A percentile compares a stretch with the other conserved stretches of the same genome.
Conservation (phyloP, 1,139 yeast species). For the Candida sp. region DNA sequence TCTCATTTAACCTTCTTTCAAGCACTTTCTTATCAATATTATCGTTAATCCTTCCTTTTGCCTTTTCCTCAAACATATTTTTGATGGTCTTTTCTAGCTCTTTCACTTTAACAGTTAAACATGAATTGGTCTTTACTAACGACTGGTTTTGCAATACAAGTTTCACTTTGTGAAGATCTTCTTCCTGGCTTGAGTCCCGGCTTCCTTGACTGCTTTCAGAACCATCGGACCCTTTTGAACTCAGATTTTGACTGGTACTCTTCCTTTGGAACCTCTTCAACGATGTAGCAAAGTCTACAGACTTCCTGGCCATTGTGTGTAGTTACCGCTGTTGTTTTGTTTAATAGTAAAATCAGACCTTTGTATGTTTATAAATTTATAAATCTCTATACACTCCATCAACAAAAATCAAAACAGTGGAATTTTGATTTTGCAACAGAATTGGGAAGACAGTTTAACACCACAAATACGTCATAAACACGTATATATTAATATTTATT, state of each 20-base stretch:
- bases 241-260: not conserved
- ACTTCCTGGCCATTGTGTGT: conserved; percentile 16
- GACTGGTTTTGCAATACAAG: conserved; percentile 47
- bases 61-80: conserved; percentile 45
- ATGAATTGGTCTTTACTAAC: conserved; percentile 53
- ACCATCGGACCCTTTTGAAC: not conserved
- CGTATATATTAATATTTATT: no score
- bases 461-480: no score
- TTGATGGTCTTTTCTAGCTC: conserved; percentile 49
- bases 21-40: not conserved
- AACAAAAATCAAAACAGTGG: not conserved
- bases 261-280: conserved; percentile 13
- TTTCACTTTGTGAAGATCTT: not conserved
- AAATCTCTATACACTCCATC: not conserved
- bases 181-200: not conserved
- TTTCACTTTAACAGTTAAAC: conserved; percentile 44
- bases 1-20: conserved; percentile 13
- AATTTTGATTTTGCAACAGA: no score
- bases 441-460: no score
- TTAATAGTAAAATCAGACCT: not conserved
- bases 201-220: not conserved
- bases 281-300: conserved; percentile 17
- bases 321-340: not conserved
- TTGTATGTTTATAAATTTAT: not conserved
- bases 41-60: conserved; percentile 22